A percentile compares a stretch with the other conserved stretches of the same genome.
These are phyloP conservation scores for Neurospora sp. DNA, from an alignment of 495 filamentous ascomycete genomes.

Conservation along the genomic window DNA sequence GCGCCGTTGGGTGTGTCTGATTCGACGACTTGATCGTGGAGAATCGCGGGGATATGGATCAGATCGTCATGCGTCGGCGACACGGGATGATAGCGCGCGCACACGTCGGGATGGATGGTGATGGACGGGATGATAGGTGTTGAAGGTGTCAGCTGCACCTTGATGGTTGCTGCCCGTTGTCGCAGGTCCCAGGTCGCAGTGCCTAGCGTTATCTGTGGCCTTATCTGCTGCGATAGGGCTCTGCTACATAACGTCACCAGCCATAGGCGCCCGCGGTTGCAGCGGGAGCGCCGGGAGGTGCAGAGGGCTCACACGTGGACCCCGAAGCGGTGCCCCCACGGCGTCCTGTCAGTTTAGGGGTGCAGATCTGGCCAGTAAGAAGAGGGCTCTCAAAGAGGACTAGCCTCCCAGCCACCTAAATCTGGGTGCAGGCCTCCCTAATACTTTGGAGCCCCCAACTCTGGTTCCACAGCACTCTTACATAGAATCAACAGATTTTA, in stretches of 20 bases:
- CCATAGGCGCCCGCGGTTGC: neutral
- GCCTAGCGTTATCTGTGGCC: neutral
- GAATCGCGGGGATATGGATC: neutral
- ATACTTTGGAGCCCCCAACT: too few species aligned
- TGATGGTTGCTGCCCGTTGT: neutral
- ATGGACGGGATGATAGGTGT: neutral
- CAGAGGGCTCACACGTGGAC: neutral
- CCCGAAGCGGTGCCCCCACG: neutral
- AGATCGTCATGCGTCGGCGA: neutral
- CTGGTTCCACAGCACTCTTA: too few species aligned
- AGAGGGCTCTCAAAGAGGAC: too few species aligned
- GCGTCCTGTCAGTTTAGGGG: too few species aligned
- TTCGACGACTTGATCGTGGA: neutral
- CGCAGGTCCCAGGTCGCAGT: neutral
- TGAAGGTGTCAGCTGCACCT: neutral
- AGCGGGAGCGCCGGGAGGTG: neutral
- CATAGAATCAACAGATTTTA: too few species aligned
- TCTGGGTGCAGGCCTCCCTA: too few species aligned
- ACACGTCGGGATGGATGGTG: neutral
- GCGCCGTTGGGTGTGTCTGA: neutral
- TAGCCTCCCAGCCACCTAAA: too few species aligned
- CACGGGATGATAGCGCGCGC: neutral
- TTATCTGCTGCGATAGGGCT: neutral
- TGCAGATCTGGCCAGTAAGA: too few species aligned
- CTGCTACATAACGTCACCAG: neutral